Conservation (phyloP, 2,329 filamentous ascomycete genomes). For the Arthrobotrys musiformis region DNA sequence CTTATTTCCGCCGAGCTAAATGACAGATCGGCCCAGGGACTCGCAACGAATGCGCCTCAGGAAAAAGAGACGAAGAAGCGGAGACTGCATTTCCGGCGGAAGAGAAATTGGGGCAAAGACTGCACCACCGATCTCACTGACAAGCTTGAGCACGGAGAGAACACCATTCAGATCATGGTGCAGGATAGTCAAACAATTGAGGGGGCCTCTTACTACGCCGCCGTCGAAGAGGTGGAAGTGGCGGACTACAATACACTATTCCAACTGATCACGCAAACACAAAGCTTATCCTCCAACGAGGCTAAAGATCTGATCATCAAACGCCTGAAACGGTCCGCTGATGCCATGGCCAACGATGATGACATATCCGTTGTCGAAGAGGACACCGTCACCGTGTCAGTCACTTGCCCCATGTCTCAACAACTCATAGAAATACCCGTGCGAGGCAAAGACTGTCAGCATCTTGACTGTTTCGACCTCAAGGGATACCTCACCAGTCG, state of each 20-base stretch:
- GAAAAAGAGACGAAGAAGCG: constrained; percentile 71
- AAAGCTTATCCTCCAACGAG: not conserved
- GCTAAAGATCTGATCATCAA: constrained; percentile 60
- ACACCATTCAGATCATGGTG: constrained; percentile 70
- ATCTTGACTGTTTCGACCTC: constrained; percentile 91
- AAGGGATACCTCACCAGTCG: constrained; percentile 80
- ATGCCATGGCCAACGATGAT: constrained; percentile 67
- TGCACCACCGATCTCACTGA: constrained; percentile 79
- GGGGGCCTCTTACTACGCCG: constrained; percentile 27
- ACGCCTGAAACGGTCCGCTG: constrained; percentile 63
- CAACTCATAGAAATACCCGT: constrained; percentile 76
- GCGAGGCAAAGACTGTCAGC: constrained; percentile 75
- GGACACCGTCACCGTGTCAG: constrained; percentile 65
- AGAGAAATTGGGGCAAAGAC: constrained; percentile 78
- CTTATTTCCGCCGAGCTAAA: constrained; percentile 76
- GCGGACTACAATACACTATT: constrained; percentile 62
- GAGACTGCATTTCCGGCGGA: constrained; percentile 70
- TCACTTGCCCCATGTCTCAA: constrained; percentile 66
- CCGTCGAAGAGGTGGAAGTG: constrained; percentile 44
- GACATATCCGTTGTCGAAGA: constrained; percentile 66
- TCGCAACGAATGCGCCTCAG: constrained; percentile 62
- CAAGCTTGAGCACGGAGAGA: constrained; percentile 69
- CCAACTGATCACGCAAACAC: constrained; percentile 53
- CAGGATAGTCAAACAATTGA: constrained; percentile 61
- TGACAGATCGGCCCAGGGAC: constrained; percentile 64